These are phyloP conservation scores for Rutidosis leptorrhynchoides DNA, from an alignment of 129 eudicot species.

Conservation along the genomic window DNA sequence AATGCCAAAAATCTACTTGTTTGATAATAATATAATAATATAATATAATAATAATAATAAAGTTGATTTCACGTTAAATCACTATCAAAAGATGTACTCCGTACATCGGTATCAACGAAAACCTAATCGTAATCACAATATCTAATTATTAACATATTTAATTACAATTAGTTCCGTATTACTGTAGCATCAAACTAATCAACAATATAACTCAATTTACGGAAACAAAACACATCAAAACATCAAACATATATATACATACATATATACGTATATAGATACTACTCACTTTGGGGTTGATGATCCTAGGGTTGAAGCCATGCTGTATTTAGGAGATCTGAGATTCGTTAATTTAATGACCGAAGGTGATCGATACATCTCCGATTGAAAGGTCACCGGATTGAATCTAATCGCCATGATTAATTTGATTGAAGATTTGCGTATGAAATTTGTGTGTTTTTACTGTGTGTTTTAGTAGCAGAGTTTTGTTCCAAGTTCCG, in stretches of 20 bases:
- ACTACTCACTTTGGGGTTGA: conserved; percentile 48
- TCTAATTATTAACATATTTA: background rate
- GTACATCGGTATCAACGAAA: conserved; percentile 11
- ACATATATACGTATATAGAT: background rate
- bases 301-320: conserved; percentile 74
- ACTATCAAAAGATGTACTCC: background rate
- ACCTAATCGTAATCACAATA: conserved; percentile 21
- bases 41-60: background rate
- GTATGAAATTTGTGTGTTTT: conserved; percentile 4
- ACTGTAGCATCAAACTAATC: conserved; percentile 1
- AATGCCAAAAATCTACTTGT: conserved; percentile 9
- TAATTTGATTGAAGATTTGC: background rate
- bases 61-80: background rate
- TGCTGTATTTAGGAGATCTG: conserved; percentile 74
- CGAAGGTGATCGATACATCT: conserved; percentile 42
- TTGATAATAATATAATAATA: background rate
- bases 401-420: conserved; percentile 64
- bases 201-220: conserved; percentile 13
- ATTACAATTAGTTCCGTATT: conserved; percentile 12
- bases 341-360: conserved; percentile 34
- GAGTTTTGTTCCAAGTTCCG: conserved; percentile 25
- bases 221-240: conserved; percentile 10
- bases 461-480: conserved; percentile 15
- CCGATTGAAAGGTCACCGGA: conserved; percentile 52
- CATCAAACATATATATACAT: background rate